phyloP scores from a whole-genome alignment of 2,329 filamentous ascomycete species.

The Aspergillus fructus region DNA sequence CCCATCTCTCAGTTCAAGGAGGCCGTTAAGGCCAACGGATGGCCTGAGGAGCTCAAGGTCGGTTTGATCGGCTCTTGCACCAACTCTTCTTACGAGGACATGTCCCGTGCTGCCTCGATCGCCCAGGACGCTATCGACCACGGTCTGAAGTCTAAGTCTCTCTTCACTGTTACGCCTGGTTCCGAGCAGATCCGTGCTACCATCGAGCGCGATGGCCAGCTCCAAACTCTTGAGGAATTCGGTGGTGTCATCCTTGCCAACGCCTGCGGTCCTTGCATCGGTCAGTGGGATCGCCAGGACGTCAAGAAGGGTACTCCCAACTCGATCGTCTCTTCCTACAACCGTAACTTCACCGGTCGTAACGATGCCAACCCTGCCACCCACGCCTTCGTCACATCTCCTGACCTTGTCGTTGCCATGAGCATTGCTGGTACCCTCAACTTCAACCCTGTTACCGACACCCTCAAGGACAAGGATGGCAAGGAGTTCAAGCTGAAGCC shows the following conservation, averaged over 20 bases:
- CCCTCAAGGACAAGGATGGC: slow-evolving; percentile 89
- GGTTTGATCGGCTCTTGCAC: slow-evolving; percentile 98
- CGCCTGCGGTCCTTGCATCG: slow-evolving; percentile 89
- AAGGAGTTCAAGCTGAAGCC: slow-evolving; percentile 88
- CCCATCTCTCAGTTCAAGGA: slow-evolving; percentile 97
- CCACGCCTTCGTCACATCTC: slow-evolving; percentile 89
- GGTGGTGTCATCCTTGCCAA: slow-evolving; percentile 94
- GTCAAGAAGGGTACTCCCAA: slow-evolving; percentile 95
- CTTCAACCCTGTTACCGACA: slow-evolving; percentile 95
- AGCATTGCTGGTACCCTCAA: slow-evolving; percentile 78
- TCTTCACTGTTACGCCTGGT: slow-evolving; percentile 94
- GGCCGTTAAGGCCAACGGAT: slow-evolving; percentile 88
- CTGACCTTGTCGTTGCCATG: slow-evolving; percentile 84
- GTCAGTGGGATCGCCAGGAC: slow-evolving; percentile 91
- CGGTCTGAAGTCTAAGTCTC: slow-evolving; percentile 87
- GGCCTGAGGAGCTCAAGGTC: slow-evolving; percentile 95
- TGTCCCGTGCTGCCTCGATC: slow-evolving; percentile 90
- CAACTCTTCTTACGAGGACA: slow-evolving; percentile 86
- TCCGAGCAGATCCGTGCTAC: slow-evolving; percentile 96
- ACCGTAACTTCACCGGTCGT: slow-evolving; percentile 98
- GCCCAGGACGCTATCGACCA: slow-evolving; percentile 87
- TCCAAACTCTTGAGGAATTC: slow-evolving; percentile 93
- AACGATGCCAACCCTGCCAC: slow-evolving; percentile 96
- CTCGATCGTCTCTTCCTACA: slow-evolving; percentile 98
- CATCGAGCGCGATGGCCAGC: slow-evolving; percentile 84